Evolutionary conservation across 371 early-diverging fungal species (phyloP).

Genomic region (Zychaea mexicana): DNA sequence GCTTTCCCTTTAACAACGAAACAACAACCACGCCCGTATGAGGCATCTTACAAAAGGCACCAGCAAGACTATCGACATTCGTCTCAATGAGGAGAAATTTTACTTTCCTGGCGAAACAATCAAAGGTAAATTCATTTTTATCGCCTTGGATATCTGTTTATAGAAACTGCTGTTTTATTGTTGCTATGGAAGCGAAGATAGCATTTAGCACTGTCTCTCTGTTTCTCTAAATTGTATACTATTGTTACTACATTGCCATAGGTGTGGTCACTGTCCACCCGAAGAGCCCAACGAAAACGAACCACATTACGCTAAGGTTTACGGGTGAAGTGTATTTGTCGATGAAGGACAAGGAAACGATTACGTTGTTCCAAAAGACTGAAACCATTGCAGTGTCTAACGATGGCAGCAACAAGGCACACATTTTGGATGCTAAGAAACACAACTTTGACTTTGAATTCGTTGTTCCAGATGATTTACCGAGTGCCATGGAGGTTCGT

Average conservation of each 20-base stretch:
- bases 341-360: slow-evolving; percentile 43
- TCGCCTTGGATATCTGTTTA: no score
- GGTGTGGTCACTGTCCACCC: slow-evolving; percentile 43
- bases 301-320: slow-evolving; percentile 40
- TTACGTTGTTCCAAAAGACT: slow-evolving; percentile 35
- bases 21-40: slow-evolving; percentile 5
- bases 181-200: no score
- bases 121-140: slow-evolving; percentile 29
- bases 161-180: no score
- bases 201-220: no score
- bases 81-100: slow-evolving; percentile 48
- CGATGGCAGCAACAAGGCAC: slow-evolving; percentile 16
- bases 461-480: slow-evolving; percentile 41
- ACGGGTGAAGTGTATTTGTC: slow-evolving; percentile 34
- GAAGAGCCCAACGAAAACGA: slow-evolving; percentile 45
- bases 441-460: slow-evolving; percentile 47
- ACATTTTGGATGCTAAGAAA: slow-evolving; percentile 34
- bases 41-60: slow-evolving; percentile 18
- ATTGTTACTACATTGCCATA: slow-evolving; percentile 10
- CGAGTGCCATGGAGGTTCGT: slow-evolving; percentile 50
- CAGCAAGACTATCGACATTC: slow-evolving; percentile 40
- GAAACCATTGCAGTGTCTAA: slow-evolving; percentile 23
- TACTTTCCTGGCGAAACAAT: slow-evolving; percentile 53
- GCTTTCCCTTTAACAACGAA: not conserved
- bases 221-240: no score